phyloP scores from a whole-genome alignment of 2,329 filamentous ascomycete species.

The Fusarium multiceps region DNA sequence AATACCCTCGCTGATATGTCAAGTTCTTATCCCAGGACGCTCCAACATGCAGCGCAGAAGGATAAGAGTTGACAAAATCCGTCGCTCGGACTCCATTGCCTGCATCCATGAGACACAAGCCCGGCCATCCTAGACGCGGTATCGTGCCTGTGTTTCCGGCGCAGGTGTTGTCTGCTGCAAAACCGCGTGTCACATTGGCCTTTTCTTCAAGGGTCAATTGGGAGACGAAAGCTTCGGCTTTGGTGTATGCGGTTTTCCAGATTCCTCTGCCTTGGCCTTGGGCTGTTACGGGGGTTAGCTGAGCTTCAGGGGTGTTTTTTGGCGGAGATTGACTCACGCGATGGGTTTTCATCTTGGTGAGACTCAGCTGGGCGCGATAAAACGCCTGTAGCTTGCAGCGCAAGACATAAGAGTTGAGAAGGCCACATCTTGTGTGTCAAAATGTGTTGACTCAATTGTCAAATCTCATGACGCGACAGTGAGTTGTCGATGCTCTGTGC shows the following conservation, averaged over 20 bases:
- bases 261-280: conserved; percentile 40
- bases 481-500: neutral
- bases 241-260: conserved; percentile 70
- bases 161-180: conserved; percentile 64
- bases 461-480: neutral
- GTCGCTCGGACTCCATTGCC: conserved; percentile 61
- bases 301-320: neutral
- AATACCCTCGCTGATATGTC: conserved; percentile 61
- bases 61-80: conserved; percentile 61
- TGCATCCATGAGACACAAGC: conserved; percentile 62
- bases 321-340: conserved; percentile 25
- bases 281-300: conserved; percentile 25
- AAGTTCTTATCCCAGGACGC: conserved; percentile 63
- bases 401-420: neutral
- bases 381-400: conserved; percentile 3
- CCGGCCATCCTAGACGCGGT: conserved; percentile 58
- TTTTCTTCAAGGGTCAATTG: conserved; percentile 76
- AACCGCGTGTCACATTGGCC: conserved; percentile 62
- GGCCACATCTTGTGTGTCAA: conserved; percentile 16
- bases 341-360: conserved; percentile 3
- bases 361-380: conserved; percentile 10
- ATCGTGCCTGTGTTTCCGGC: conserved; percentile 60
- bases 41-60: conserved; percentile 60
- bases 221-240: conserved; percentile 66
- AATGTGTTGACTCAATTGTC: neutral